Evolutionary conservation across 805 yeast species (phyloP), one percentile per base, ranked within the genome.

Genomic region (Cephaloascus fragrans): DNA sequence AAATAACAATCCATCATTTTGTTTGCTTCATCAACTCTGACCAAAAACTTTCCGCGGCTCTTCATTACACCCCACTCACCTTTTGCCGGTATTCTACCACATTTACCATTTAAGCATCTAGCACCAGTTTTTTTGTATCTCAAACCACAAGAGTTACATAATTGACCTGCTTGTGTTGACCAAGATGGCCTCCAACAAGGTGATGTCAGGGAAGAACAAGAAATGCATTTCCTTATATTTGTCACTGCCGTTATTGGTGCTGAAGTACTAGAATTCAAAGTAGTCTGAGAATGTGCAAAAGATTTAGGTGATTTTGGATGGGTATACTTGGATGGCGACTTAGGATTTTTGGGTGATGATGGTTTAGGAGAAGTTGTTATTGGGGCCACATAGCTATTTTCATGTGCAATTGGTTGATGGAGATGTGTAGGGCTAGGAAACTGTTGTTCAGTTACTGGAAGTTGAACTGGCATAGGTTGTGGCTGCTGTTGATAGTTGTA

Each of bases 181-280:
- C 98, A 90, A 4, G 95, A 83, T 1, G 98, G 98, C 55, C 98
- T 75, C 98, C 98, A 90, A 60, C 98, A 90, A 3, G 98, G 98
- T 4, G 95, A 84, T 49, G 84, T 93, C 40, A 80, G 82, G 1
- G 93, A 77, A 4, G 88, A 87, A 61, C 98, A 90, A 4, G 96
- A 86, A 20, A 90, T 79, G 55, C 98, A 90, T 39, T 72, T 73
- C 47, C 95, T 71, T 10, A 61, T 56, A 26, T 52, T 46, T 35
- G 28, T 23, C n/a, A n/a, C n/a, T n/a, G n/a, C n/a, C n/a, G n/a
- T n/a, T n/a, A n/a, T n/a, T n/a, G 46, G 29, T 49, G 51, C 40
- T n/a, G n/a, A n/a, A n/a, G n/a, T 12, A 44, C 40, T 40, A 32
- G 47, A 29, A n/a, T n/a, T 12, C 31, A n/a, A n/a, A 12, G 31